These are phyloP conservation scores for Symmetrospora coprosmae DNA, from an alignment of 768 basidiomycete genomes.

Conservation along the genomic window DNA sequence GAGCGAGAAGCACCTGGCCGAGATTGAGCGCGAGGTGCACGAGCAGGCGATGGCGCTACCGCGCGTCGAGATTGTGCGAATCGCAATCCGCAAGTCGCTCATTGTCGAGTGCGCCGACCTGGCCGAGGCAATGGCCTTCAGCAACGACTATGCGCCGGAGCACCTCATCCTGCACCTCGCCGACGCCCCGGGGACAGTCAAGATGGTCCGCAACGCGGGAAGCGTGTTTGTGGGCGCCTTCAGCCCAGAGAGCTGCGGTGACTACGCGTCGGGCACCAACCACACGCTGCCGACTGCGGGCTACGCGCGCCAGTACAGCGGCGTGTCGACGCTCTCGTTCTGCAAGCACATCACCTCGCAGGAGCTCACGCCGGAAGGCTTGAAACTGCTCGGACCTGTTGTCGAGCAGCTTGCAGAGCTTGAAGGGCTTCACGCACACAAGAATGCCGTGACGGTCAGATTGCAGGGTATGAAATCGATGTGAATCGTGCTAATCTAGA, in stretches of 20 bases:
- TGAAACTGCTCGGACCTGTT: conserved; percentile 64
- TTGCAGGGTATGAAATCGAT: conserved; percentile 10
- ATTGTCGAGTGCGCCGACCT: conserved; percentile 59
- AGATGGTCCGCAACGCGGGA: conserved; percentile 72
- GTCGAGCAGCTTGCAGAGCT: conserved; percentile 84
- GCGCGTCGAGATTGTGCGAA: conserved; percentile 74
- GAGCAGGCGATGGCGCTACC: conserved; percentile 69
- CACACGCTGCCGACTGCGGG: conserved; percentile 94
- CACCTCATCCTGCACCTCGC: conserved; percentile 84
- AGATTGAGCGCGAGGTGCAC: conserved; percentile 73
- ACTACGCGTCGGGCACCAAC: conserved; percentile 97
- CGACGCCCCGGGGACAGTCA: conserved; percentile 52
- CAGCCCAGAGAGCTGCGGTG: conserved; percentile 92
- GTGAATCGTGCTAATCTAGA: background rate
- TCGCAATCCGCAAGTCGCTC: conserved; percentile 77
- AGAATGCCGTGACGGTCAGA: conserved; percentile 60
- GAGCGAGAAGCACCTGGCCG: conserved; percentile 46
- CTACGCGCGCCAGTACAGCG: conserved; percentile 94
- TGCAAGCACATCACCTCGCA: conserved; percentile 98
- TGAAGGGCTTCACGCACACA: conserved; percentile 87
- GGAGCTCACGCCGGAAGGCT: conserved; percentile 65
- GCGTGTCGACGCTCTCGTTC: conserved; percentile 92
- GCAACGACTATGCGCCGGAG: conserved; percentile 95
- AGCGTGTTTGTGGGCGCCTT: conserved; percentile 91
- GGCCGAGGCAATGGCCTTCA: conserved; percentile 69